A percentile compares a stretch with the other conserved stretches of the same genome.
Evolutionary conservation across 1,284 basidiomycete species (phyloP).

Genomic region (Puccinia novopanici): DNA sequence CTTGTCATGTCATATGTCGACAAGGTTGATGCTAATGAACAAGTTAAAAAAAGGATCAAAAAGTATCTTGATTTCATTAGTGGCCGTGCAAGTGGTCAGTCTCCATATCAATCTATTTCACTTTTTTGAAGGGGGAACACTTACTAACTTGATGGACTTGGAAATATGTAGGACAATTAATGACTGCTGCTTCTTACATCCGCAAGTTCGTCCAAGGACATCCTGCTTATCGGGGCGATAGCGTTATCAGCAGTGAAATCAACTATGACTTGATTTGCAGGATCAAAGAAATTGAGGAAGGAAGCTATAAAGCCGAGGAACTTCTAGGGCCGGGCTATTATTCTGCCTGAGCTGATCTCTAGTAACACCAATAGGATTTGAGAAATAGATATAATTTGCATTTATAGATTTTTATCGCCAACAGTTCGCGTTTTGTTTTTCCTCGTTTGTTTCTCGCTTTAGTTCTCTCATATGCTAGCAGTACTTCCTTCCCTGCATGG

Average conservation of each 20-base stretch:
- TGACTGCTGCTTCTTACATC: constrained; percentile 91
- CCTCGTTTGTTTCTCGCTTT: too few relatives aligned
- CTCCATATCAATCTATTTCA: not conserved
- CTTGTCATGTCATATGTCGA: constrained; percentile 85
- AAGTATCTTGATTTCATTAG: constrained; percentile 78
- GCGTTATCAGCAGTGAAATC: constrained; percentile 82
- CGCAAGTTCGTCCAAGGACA: constrained; percentile 85
- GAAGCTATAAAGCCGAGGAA: constrained; percentile 53
- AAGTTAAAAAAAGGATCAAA: constrained; percentile 70
- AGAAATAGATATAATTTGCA: not conserved
- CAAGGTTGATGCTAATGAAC: constrained; percentile 75
- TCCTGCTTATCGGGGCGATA: constrained; percentile 86
- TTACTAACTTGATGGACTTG: not conserved
- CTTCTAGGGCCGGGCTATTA: constrained; percentile 28
- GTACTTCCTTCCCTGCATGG: not conserved
- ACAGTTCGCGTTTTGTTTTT: not conserved
- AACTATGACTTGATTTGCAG: constrained; percentile 91
- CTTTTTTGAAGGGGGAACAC: not conserved
- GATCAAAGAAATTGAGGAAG: constrained; percentile 74
- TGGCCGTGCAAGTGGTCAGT: constrained; percentile 74
- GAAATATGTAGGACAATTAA: constrained; percentile 67
- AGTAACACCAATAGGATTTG: not conserved
- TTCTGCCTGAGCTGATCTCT: not conserved
- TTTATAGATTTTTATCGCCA: not conserved
- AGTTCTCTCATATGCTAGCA: not conserved